These are phyloP conservation scores for Plasmopara muralis DNA, from an alignment of 352 stramenopile species.

Conservation along the genomic window DNA sequence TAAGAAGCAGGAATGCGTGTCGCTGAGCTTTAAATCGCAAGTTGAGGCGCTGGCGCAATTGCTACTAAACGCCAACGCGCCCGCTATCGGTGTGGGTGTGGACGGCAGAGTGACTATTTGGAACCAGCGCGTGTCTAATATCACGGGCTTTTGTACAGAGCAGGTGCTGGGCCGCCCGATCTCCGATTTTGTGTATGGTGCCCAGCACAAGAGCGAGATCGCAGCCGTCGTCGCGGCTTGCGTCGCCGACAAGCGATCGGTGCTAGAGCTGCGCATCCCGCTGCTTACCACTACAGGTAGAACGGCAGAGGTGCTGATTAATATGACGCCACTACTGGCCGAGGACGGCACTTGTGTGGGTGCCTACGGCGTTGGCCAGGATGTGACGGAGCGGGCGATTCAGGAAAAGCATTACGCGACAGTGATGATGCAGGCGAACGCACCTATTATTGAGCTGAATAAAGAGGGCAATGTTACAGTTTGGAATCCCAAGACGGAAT, in stretches of 20 bases:
- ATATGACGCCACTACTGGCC: conserved; percentile 42
- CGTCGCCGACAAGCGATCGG: conserved; percentile 26
- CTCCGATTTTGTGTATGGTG: conserved; percentile 49
- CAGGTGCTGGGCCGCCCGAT: conserved; percentile 41
- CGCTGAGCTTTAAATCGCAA: not conserved
- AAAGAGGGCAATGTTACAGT: conserved; percentile 60
- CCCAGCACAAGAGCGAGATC: conserved; percentile 26
- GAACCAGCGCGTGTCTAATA: conserved; percentile 48
- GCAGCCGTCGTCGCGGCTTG: conserved; percentile 24
- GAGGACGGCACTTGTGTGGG: conserved; percentile 36
- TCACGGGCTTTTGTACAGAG: conserved; percentile 45
- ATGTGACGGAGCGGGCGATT: conserved; percentile 47
- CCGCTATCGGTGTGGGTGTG: conserved; percentile 50
- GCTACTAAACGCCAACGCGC: conserved; percentile 57
- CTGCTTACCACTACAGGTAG: conserved; percentile 38
- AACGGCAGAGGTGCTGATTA: conserved; percentile 46
- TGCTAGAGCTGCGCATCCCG: conserved; percentile 45
- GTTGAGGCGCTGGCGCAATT: too few relatives aligned
- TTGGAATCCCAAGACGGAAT: conserved; percentile 57
- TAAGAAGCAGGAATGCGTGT: not conserved
- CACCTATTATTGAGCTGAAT: conserved; percentile 74
- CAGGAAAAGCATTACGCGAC: conserved; percentile 55
- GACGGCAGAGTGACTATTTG: conserved; percentile 54
- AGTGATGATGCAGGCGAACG: conserved; percentile 74
- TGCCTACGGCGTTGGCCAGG: conserved; percentile 51